Percentiles rank a stretch among this genome's conserved stretches.
Evolutionary conservation across 345 rosid genomes (phyloP).

Genomic region (Punica granatum): DNA sequence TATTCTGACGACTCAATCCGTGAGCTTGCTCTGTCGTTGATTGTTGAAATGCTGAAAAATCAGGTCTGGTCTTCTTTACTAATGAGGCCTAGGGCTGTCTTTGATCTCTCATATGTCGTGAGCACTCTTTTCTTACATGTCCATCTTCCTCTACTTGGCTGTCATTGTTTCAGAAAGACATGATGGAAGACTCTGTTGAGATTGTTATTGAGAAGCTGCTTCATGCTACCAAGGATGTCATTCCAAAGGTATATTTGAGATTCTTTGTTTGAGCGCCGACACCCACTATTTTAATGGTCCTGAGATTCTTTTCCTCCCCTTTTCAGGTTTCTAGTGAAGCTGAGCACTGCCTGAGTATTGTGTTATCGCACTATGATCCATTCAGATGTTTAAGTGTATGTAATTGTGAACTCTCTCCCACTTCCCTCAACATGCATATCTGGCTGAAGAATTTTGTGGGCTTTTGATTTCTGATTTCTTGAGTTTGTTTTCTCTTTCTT

Average conservation of each 20-base stretch:
- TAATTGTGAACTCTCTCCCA: constrained; percentile 4
- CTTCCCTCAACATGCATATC: background rate
- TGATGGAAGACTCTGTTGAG: constrained; percentile 91
- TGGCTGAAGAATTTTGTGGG: background rate
- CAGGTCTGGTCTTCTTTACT: constrained; percentile 44
- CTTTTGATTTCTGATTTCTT: background rate
- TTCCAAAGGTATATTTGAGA: constrained; percentile 48
- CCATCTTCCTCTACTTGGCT: background rate
- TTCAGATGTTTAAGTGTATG: constrained; percentile 92
- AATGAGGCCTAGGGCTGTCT: background rate
- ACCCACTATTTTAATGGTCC: constrained; percentile 11
- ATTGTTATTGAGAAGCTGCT: constrained; percentile 88
- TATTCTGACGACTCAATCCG: constrained; percentile 60
- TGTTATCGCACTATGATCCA: constrained; percentile 81
- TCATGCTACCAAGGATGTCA: constrained; percentile 65
- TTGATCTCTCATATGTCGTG: background rate
- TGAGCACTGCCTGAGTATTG: constrained; percentile 74
- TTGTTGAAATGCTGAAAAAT: constrained; percentile 74
- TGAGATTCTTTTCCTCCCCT: constrained; percentile 6
- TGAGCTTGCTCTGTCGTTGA: constrained; percentile 69
- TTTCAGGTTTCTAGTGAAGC: constrained; percentile 79
- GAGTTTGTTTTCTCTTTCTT: constrained; percentile 1
- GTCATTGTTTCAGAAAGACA: constrained; percentile 51
- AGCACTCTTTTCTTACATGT: background rate
- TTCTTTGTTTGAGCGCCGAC: background rate